phyloP scores from a whole-genome alignment of 768 basidiomycete species.

The Boletus coccyginus region DNA sequence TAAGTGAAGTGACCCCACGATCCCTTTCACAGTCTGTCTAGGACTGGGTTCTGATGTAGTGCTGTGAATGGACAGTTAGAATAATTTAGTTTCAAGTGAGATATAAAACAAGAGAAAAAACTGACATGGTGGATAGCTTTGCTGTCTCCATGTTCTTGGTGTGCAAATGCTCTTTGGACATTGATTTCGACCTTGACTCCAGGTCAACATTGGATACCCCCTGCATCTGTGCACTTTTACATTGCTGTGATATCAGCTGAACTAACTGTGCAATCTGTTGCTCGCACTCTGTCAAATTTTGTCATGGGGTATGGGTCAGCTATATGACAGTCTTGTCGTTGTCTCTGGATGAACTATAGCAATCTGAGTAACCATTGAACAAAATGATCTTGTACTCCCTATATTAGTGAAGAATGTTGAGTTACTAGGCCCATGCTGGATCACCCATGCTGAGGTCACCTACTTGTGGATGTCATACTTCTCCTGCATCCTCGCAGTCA shows the following conservation, averaged over 20 bases:
- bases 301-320: not conserved
- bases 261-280: not conserved
- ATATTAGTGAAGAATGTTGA: not conserved
- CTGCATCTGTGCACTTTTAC: not conserved
- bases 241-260: not conserved
- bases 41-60: not conserved
- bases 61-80: not conserved
- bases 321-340: not conserved
- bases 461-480: not conserved
- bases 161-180: no score
- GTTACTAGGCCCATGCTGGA: not conserved
- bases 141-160: not conserved
- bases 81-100: not conserved
- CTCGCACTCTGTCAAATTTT: not conserved
- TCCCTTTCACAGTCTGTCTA: not conserved
- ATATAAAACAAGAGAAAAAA: not conserved
- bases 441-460: constrained; percentile 3
- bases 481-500: not conserved
- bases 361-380: not conserved
- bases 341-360: not conserved
- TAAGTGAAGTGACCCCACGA: not conserved
- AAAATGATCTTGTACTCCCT: not conserved
- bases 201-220: not conserved
- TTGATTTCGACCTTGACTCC: not conserved
- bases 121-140: not conserved